Base-by-base conservation (phyloP, 805 yeast species). In the Candida glaebosa region DNA sequence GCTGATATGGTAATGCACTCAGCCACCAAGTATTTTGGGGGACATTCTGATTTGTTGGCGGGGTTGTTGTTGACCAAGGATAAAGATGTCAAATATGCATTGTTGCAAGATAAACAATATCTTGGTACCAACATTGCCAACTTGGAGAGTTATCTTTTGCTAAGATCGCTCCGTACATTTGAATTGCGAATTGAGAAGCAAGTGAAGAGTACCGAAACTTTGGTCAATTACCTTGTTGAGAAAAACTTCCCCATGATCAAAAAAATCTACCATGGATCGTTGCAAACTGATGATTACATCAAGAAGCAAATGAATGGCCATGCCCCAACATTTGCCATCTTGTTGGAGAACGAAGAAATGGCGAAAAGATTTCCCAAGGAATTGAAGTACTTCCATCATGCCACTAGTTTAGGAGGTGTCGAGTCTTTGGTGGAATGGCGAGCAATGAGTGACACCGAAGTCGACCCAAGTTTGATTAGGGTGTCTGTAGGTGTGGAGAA, bases 341-440 rank as follows among this genome's bases (percentile, higher is more conserved):
- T 69, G 19, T 65, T 86, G 22, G 50, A 57, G 5, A 53, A 67
- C 8, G 74, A 66, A 37, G 78, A 76, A 5, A 61, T 69, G 26
- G 96, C 96, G 0, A 76, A 72, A 48, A 41, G 51, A 7, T 66
- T 90, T 12, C 95, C 96, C 5, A 67, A 82, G 2, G 75, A 69
- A 44, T 66, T 88, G 44, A 75, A 78, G 50, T 77, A 76, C 48
- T 88, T 89, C 67, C 84, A 82, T 51, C 98, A 90, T 63, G 96
- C 96, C 3, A 89, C 96, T 0, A 87, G 96, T 2, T 69, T 91
- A 19, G 97, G 97, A 31, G 96, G 97, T 17, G 87, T 85, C 10
- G 97, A 91, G 63, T 84, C 95, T 36, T 67, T 89, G 54, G 79
- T 90, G 43, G 97, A 90, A 62, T 88, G 96, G 96, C 78, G 96